Evolutionary conservation across 805 yeast species (phyloP), one percentile per base, ranked within the genome.

Genomic region (Crinitomyces ghanaensis): DNA sequence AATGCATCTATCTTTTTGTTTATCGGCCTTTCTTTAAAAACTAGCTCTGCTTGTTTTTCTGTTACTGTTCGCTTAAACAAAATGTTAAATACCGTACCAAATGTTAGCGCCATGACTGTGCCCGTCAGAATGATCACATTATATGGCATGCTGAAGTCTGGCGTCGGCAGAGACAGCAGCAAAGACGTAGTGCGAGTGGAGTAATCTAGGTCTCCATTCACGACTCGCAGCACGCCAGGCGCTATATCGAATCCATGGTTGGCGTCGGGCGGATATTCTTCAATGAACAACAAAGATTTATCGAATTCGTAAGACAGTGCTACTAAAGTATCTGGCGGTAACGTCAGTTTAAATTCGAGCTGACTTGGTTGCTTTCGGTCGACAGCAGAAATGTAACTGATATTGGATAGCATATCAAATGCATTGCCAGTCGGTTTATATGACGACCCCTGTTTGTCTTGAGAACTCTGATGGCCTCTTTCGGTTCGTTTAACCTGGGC

Each of bases 191-290:
- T 83, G 50, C 97, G 68, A n/a, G 52, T 34, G 36, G 42, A 16
- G 44, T 40, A 28, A 5, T 17, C 26, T 18, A 30, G 28, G 14
- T 39, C 29, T 9, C 51, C 50, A 19, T 45, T 37, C 6, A 75
- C 33, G 0, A 82, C 70, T 2, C 78, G 68, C 8, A 84, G 65
- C 7, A 83, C 78, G 4, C 94, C 94, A 0, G 97, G 94, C 16
- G 91, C 91, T 28, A 91, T 74, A 38, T 86, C 88, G 57, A 91
- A 91, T 1, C 98, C 98, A 48, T 91, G 96, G 53, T 91, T 91
- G 2, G 98, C 97, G 62, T 91, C 98, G 1, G 98, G 98, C n/a
- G 98, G 98, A 50, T 91, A 91, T 53, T 91, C 97, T 3, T 85
- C 80, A 40, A 81, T 75, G 37, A 77, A 68, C 19, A 91, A 64